A percentile compares a stretch with the other conserved stretches of the same genome.
Conservation (phyloP, 495 filamentous ascomycete genomes). For the Cryomyces antarcticus region DNA sequence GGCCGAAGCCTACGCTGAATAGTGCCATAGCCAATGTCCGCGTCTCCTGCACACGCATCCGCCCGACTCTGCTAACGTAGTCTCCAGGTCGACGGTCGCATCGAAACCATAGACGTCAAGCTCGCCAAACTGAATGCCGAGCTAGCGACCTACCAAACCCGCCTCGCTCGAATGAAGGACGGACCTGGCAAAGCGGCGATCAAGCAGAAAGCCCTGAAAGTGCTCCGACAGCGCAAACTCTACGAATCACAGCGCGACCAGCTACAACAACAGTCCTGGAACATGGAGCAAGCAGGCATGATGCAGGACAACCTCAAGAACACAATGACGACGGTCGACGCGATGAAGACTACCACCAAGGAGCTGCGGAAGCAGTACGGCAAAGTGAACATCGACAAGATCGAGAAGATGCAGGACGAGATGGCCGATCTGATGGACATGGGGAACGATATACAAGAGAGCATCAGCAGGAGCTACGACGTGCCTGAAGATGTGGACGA, state of each 20-base stretch:
- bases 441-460: slow-evolving; percentile 97
- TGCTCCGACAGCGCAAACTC: slow-evolving; percentile 87
- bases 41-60: slow-evolving; percentile 2
- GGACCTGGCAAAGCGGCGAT: slow-evolving; percentile 86
- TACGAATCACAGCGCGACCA: slow-evolving; percentile 92
- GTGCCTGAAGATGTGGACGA: slow-evolving; percentile 96
- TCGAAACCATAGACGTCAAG: slow-evolving; percentile 85
- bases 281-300: slow-evolving; percentile 97
- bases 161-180: slow-evolving; percentile 84
- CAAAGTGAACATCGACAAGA: slow-evolving; percentile 92
- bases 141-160: slow-evolving; percentile 69
- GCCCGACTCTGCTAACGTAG: slow-evolving; percentile 1
- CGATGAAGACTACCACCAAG: slow-evolving; percentile 92
- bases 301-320: slow-evolving; percentile 99
- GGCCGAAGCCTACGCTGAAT: slow-evolving; percentile 79
- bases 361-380: slow-evolving; percentile 86
- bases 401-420: slow-evolving; percentile 95
- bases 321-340: slow-evolving; percentile 95
- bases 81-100: slow-evolving; percentile 53
- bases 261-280: slow-evolving; percentile 88
- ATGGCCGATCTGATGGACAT: slow-evolving; percentile 97
- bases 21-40: slow-evolving; percentile 67
- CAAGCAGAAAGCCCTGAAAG: slow-evolving; percentile 85
- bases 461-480: slow-evolving; percentile 81
- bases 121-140: slow-evolving; percentile 82